Evolutionary conservation across 768 basidiomycete species (phyloP), one percentile per base, ranked within the genome.

Genomic region (Arthromyces matolae): DNA sequence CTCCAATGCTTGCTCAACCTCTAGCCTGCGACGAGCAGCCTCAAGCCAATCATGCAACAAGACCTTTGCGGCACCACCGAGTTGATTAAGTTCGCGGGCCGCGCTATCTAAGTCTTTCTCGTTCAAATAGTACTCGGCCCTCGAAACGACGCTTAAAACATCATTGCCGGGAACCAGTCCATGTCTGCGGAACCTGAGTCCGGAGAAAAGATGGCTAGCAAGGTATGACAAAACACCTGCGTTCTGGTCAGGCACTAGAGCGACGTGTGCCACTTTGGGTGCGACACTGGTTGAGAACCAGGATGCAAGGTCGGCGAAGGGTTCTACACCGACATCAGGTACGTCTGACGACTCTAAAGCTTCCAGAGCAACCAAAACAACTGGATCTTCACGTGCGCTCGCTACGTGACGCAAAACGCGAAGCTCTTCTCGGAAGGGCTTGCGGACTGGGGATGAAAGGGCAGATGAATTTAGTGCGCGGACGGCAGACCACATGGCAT

Each of bases 81-180:
- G 70, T 66, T 92, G 88, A 64, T 97, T 99, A 23, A 97, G 73
- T 68, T 97, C 94, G 45, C 95, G 76, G 28, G 93, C 73, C 16
- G 95, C 95, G 54, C 72, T 77, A 56, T 94, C 95, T 49, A 99
- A 67, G 60, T 97, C 92, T 74, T 96, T 93, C 71, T 94, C 90
- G 51, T 85, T 85, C 61, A 98, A 67, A 64, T 89, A 80, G 63
- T 88, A 83, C 69, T 96, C 91, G 5, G 93, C 93, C 39, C 96
- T 73, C 4, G 93, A 83, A 28, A 99, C 63, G 47, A 92, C 86
- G 58, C 89, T 92, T 47, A 91, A 70, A 25, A 93, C 89, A 63
- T 98, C 95, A 44, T 79, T 69, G 2, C 94, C 94, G 32, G 81
- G 72, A 12, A 84, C 86, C 42, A 89, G 71, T 0, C 94, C 93